Conservation (phyloP, 148 eudicot genomes). For the Chenopodium quinoa region DNA sequence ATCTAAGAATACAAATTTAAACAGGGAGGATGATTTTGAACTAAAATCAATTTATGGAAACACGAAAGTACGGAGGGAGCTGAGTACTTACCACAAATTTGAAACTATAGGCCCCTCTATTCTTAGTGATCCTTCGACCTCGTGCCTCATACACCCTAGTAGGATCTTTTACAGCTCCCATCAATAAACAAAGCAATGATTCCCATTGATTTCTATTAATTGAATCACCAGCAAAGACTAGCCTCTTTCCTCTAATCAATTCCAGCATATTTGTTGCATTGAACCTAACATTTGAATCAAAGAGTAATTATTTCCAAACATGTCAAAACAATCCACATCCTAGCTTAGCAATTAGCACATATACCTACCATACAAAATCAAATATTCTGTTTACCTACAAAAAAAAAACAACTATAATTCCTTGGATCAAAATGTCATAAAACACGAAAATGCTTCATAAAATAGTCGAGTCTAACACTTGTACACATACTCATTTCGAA, state of each 20-base stretch:
- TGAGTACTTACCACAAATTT: conserved; percentile 63
- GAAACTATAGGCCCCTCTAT: conserved; percentile 69
- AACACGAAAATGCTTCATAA: neutral
- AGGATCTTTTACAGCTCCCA: conserved; percentile 77
- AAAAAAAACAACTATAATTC: neutral
- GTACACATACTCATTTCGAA: neutral
- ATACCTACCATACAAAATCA: no score
- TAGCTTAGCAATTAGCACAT: neutral
- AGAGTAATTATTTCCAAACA: neutral
- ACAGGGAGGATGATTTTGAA: neutral
- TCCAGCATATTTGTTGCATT: conserved; percentile 83
- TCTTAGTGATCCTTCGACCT: conserved; percentile 76
- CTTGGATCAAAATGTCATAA: neutral
- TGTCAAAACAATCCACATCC: neutral
- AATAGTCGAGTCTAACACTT: neutral
- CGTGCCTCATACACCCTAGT: conserved; percentile 82
- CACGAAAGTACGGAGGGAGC: neutral
- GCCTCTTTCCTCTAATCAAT: conserved; percentile 76
- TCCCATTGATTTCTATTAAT: conserved; percentile 97
- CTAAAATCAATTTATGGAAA: neutral
- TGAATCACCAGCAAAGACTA: conserved; percentile 93
- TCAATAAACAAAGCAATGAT: conserved; percentile 79
- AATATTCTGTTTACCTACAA: neutral
- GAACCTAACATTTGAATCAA: conserved; percentile 44
- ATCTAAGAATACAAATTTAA: neutral